phyloP scores from a whole-genome alignment of 306 rosid species.

The Astragalus membranaceus region DNA sequence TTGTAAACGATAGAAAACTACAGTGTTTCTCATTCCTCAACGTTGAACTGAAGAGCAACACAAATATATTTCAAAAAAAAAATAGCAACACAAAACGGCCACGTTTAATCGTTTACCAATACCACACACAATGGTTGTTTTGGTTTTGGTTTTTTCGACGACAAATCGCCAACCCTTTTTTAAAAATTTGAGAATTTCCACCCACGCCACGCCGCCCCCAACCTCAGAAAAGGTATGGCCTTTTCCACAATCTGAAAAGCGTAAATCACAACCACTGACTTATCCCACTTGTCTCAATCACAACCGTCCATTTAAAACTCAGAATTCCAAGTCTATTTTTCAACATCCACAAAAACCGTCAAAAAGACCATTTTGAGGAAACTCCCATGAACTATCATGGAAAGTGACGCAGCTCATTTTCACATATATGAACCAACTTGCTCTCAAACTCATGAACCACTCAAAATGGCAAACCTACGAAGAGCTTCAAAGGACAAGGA shows the following conservation, averaged over 20 bases:
- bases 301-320: constrained; percentile 26
- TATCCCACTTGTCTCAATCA: constrained; percentile 21
- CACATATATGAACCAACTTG: constrained; percentile 14
- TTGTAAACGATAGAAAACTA: too few relatives aligned
- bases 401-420: background rate
- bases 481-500: constrained; percentile 27
- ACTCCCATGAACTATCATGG: constrained; percentile 37
- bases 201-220: constrained; percentile 60
- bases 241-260: background rate
- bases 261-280: constrained; percentile 31
- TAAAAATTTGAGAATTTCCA: background rate
- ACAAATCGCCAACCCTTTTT: background rate
- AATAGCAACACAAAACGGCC: background rate
- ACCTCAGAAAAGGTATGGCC: constrained; percentile 8
- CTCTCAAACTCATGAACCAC: background rate
- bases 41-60: too few relatives aligned
- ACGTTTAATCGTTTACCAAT: constrained; percentile 9
- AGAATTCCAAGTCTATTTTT: constrained; percentile 16
- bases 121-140: background rate
- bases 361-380: constrained; percentile 48
- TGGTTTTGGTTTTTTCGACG: constrained; percentile 25
- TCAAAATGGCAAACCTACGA: constrained; percentile 23
- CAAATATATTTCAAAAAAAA: too few relatives aligned
- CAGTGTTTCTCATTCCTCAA: too few relatives aligned
- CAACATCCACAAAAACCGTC: constrained; percentile 40